phyloP scores from a whole-genome alignment of 441 rosid genomes.

The Caryocar brasiliense region DNA sequence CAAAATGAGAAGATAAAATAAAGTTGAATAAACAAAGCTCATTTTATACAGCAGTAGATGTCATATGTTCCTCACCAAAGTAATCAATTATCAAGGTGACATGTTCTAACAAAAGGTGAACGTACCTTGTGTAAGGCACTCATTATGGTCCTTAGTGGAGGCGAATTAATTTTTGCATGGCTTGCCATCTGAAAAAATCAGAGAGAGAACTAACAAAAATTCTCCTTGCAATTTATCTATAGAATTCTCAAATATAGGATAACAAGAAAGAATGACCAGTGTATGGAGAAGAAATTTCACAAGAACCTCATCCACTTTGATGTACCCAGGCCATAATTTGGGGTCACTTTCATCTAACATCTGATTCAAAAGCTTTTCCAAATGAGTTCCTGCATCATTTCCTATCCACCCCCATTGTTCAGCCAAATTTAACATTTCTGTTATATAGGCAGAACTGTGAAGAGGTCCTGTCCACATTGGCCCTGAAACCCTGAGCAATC shows the following conservation, averaged over 20 bases:
- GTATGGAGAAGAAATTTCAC: background rate
- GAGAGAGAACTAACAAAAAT: background rate
- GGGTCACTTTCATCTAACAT: constrained; percentile 83
- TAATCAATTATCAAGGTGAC: too few species aligned
- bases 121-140: constrained; percentile 47
- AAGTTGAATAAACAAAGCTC: too few species aligned
- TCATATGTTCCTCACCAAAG: too few species aligned
- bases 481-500: constrained; percentile 54
- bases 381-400: constrained; percentile 37
- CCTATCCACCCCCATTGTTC: constrained; percentile 70
- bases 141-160: constrained; percentile 54
- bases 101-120: background rate
- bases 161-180: constrained; percentile 69
- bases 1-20: too few species aligned
- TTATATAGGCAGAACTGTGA: constrained; percentile 44
- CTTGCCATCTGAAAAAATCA: constrained; percentile 52
- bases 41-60: too few species aligned
- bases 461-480: constrained; percentile 89
- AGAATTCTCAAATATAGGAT: background rate
- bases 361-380: constrained; percentile 54
- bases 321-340: constrained; percentile 71
- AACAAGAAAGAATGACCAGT: too few species aligned
- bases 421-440: constrained; percentile 56
- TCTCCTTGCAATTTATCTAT: background rate
- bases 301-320: constrained; percentile 74